Percentiles rank a stretch among this genome's conserved stretches.
phyloP scores from a whole-genome alignment of 1,139 yeast genomes.

The Saccharomyces pastorianus region DNA sequence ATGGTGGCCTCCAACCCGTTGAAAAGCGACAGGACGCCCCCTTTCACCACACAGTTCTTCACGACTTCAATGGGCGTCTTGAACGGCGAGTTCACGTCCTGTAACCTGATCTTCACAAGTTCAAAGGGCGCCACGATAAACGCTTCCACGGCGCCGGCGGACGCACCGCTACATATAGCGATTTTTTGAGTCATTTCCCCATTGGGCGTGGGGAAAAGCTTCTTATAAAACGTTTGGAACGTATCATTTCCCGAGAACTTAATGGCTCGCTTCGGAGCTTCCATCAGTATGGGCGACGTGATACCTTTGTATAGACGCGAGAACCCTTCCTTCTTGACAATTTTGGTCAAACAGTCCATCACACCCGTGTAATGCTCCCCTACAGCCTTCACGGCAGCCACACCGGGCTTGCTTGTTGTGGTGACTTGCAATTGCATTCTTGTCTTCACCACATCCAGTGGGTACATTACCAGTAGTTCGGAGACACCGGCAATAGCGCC shows the following conservation, averaged over 20 bases:
- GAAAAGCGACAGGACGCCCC: slow-evolving; percentile 79
- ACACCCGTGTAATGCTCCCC: slow-evolving; percentile 68
- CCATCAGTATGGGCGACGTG: slow-evolving; percentile 94
- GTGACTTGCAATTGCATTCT: slow-evolving; percentile 86
- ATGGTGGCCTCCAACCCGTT: slow-evolving; percentile 94
- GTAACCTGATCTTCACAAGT: slow-evolving; percentile 75
- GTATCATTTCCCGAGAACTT: slow-evolving; percentile 97
- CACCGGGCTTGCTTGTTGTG: slow-evolving; percentile 23
- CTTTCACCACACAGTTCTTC: slow-evolving; percentile 56
- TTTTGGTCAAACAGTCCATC: slow-evolving; percentile 72
- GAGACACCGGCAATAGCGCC: slow-evolving; percentile 98
- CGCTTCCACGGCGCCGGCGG: slow-evolving; percentile 96
- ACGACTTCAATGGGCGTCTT: slow-evolving; percentile 83
- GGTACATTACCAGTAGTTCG: slow-evolving; percentile 95
- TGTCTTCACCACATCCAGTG: slow-evolving; percentile 95
- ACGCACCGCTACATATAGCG: slow-evolving; percentile 90
- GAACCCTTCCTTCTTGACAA: slow-evolving; percentile 78
- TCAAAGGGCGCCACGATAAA: slow-evolving; percentile 97
- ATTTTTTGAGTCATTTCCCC: slow-evolving; percentile 68
- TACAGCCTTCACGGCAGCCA: slow-evolving; percentile 39
- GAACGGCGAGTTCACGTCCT: slow-evolving; percentile 76
- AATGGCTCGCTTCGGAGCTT: slow-evolving; percentile 96
- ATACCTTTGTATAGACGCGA: slow-evolving; percentile 85
- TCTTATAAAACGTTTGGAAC: slow-evolving; percentile 82
- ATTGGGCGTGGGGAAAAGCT: slow-evolving; percentile 50